Percentiles rank a stretch among this genome's conserved stretches.
Conservation (phyloP, 2,329 filamentous ascomycete species). For the Cercospora canescens region DNA sequence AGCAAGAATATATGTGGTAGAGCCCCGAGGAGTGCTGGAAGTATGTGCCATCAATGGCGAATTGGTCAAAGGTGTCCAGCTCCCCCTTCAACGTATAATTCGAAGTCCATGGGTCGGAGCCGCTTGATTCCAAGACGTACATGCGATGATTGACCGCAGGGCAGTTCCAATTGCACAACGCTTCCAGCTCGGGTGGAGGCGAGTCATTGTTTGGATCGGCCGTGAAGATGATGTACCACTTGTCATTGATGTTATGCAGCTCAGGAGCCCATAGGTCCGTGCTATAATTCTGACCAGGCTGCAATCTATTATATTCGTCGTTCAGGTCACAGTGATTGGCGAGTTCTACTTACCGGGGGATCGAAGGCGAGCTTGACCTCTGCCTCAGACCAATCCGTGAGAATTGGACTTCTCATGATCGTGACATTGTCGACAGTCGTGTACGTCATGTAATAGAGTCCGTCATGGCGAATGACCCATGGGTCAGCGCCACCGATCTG, state of each 20-base stretch:
- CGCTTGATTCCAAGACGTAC: conserved; percentile 49
- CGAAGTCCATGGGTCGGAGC: conserved; percentile 47
- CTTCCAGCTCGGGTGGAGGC: conserved; percentile 49
- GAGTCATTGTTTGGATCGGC: conserved; percentile 49
- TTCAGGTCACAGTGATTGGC: neutral
- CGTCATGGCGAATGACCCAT: conserved; percentile 45
- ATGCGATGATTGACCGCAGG: conserved; percentile 55
- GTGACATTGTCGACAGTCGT: conserved; percentile 47
- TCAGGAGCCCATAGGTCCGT: conserved; percentile 55
- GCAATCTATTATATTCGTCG: neutral
- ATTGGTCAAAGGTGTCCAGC: conserved; percentile 54
- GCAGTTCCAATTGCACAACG: conserved; percentile 49
- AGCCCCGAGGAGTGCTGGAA: conserved; percentile 45
- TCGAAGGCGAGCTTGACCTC: conserved; percentile 46
- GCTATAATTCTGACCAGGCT: conserved; percentile 44
- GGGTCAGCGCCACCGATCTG: conserved; percentile 46
- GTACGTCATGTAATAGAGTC: conserved; percentile 49
- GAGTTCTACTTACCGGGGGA: conserved; percentile 33
- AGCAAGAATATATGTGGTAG: conserved; percentile 46
- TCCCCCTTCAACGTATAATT: conserved; percentile 48
- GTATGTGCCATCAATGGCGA: conserved; percentile 57
- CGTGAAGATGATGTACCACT: conserved; percentile 56
- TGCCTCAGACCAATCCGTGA: conserved; percentile 48
- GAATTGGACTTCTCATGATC: conserved; percentile 41
- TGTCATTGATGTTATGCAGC: conserved; percentile 47